Percentiles rank a stretch among this genome's conserved stretches.
Evolutionary conservation across 2,329 filamentous ascomycete species (phyloP).

Genomic region (Hirsutella rhossiliensis): DNA sequence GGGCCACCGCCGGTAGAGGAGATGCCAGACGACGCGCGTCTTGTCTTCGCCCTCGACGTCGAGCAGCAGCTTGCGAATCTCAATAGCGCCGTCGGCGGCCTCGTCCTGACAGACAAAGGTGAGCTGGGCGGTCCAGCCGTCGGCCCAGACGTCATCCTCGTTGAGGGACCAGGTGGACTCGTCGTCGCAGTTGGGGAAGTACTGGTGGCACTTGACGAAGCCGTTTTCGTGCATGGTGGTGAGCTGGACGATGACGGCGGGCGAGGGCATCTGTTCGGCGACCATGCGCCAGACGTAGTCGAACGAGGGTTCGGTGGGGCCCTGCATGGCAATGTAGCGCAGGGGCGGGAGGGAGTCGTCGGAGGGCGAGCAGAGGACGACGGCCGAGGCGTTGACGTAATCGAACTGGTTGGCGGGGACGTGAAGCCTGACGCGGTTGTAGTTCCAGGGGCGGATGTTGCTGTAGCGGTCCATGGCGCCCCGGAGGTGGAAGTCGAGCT

Average conservation of each 20-base stretch:
- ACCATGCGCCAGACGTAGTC: slow-evolving; percentile 95
- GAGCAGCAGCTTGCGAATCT: slow-evolving; percentile 62
- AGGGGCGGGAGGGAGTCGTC: slow-evolving; percentile 26
- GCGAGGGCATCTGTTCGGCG: slow-evolving; percentile 59
- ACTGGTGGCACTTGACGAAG: slow-evolving; percentile 76
- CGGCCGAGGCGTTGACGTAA: slow-evolving; percentile 75
- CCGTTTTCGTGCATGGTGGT: slow-evolving; percentile 74
- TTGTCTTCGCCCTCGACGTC: slow-evolving; percentile 32
- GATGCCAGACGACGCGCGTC: slow-evolving; percentile 62
- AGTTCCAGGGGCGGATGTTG: slow-evolving; percentile 83
- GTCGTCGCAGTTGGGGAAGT: slow-evolving; percentile 57
- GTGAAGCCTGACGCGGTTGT: slow-evolving; percentile 69
- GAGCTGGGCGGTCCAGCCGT: slow-evolving; percentile 57
- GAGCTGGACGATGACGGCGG: slow-evolving; percentile 85
- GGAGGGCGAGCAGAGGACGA: slow-evolving; percentile 38
- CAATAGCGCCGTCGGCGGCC: slow-evolving; percentile 44
- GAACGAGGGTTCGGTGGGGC: slow-evolving; percentile 65
- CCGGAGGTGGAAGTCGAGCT: slow-evolving; percentile 16
- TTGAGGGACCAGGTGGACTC: slow-evolving; percentile 46
- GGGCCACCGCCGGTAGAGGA: slow-evolving; percentile 79
- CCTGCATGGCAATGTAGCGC: slow-evolving; percentile 85
- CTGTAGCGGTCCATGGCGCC: slow-evolving; percentile 63
- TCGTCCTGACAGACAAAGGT: slow-evolving; percentile 51
- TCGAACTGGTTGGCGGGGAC: slow-evolving; percentile 64
- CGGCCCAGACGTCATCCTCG: slow-evolving; percentile 49